phyloP scores from a whole-genome alignment of 176 grass and related monocot genomes.

The Triticum timopheevii region DNA sequence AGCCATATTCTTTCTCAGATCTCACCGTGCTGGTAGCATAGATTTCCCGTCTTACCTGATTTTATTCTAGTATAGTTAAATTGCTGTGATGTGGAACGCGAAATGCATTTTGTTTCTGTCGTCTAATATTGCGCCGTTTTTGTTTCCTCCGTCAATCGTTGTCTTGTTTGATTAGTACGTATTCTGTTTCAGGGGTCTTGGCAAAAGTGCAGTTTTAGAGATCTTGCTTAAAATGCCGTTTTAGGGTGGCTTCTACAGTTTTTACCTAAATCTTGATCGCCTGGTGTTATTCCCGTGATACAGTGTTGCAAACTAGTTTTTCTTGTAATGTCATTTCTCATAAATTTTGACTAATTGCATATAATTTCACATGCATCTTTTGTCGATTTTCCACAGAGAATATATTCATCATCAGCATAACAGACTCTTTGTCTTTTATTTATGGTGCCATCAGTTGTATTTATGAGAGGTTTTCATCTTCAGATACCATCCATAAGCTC shows the following conservation, averaged over 20 bases:
- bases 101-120: neutral
- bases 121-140: neutral
- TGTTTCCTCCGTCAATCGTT: neutral
- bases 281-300: neutral
- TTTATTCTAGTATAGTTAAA: neutral
- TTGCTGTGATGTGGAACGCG: neutral
- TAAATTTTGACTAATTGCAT: too few species aligned
- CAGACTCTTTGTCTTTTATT: neutral
- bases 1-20: constrained; percentile 32
- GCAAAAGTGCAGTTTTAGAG: neutral
- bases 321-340: neutral
- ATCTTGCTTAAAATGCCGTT: neutral
- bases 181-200: neutral
- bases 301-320: neutral
- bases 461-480: constrained; percentile 20
- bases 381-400: neutral
- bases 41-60: neutral
- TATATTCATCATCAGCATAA: neutral
- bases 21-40: neutral
- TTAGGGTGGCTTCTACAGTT: neutral
- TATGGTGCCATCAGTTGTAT: constrained; percentile 5
- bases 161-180: neutral
- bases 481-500: constrained; percentile 16
- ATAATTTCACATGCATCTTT: neutral
- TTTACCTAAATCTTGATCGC: neutral